Base-by-base conservation (phyloP, 129 eudicot genomes). In the Tagetes erecta region DNA sequence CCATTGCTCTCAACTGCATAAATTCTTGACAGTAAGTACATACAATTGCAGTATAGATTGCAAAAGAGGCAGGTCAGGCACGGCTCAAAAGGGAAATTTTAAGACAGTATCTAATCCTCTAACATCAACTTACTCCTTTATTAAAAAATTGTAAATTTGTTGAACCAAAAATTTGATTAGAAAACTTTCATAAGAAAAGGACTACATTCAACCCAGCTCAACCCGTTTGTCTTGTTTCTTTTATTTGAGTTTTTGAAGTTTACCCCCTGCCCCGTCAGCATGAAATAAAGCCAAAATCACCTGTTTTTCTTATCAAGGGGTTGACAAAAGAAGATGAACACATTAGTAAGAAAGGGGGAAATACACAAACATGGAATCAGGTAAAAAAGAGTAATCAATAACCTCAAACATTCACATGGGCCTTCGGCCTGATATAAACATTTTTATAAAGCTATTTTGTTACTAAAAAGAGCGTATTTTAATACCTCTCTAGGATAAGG, bases 401-500 rank as follows among this genome's bases (percentile, higher is more conserved):
- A 36, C 67, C 67, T 62, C 67, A 35, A 62, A 35, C 67, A 35
- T 35, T 62, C 44, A 62, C 36, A 34, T 35, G 42, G 42, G 14
- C 2, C 33, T 56, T 51, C 27, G 13, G n/a, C n/a, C 36, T 57
- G 1, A 8, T 57, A 33, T 30, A 30, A n/a, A 59, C 41, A 10
- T 11, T 59, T 62, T 62, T 11, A 37, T 5, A 11, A 62, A 36
- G 45, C 45, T 62, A 37, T 36, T 62, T 62, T 36, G 44, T 62
- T 37, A 62, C 67, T 36, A 36, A 33, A 6, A 59, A 64, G 75
- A 56, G 68, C 70, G 52, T 11, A 57, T 70, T 10, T 6, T 68
- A 44, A 77, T 86, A 94, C 99, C 96, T 94, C 96, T 82, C 83
- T 81, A 40, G 99, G 99, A 85, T 86, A 94, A 62, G 99, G 99